Evolutionary conservation across 768 basidiomycete genomes (phyloP), one percentile per base, ranked within the genome.

Genomic region (Macrocybe gigantea): DNA sequence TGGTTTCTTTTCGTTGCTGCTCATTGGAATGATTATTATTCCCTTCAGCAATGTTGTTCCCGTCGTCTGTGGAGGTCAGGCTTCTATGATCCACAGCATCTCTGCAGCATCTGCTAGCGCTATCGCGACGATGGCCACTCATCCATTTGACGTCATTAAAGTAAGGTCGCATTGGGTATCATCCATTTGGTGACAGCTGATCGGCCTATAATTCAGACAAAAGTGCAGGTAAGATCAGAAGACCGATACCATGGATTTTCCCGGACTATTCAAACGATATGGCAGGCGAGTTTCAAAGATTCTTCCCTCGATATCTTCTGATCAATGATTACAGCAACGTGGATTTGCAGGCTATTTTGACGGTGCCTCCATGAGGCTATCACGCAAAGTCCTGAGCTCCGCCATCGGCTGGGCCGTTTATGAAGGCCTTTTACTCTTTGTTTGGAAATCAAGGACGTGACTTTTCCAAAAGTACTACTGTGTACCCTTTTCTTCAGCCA

Each of bases 131-230:
- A 65, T 93, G 46, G 74, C 74, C 1, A 97, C 94, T 1, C 91
- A 93, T 56, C 94, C 94, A 2, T 95, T 95, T 55, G 93, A 97
- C 61, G 91, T 93, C 38, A 77, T 96, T 54, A 97, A 97, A 76
- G 92, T 89, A 52, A 30, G 52, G 45, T 43, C 8, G 11, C n/a
- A 11, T 22, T 13, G 11, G 7, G 22, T 12, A 41, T 41, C 12
- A 31, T 11, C 8, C 15, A 6, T 13, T 41, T 41, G 5, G 12
- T 6, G 12, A 15, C 12, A 22, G 22, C 22, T 41, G 9, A 41
- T 31, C 5, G 12, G 41, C 30, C 22, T 40, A 15, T 47, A 34
- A 34, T 45, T 8, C 47, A 92, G 90, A 97, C 93, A 0, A 88
- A 91, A 59, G 83, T 97, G 62, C 93, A 97, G 70, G 88, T 97